Conservation (phyloP, 2,329 filamentous ascomycete species). For the Ophiostoma ips region DNA sequence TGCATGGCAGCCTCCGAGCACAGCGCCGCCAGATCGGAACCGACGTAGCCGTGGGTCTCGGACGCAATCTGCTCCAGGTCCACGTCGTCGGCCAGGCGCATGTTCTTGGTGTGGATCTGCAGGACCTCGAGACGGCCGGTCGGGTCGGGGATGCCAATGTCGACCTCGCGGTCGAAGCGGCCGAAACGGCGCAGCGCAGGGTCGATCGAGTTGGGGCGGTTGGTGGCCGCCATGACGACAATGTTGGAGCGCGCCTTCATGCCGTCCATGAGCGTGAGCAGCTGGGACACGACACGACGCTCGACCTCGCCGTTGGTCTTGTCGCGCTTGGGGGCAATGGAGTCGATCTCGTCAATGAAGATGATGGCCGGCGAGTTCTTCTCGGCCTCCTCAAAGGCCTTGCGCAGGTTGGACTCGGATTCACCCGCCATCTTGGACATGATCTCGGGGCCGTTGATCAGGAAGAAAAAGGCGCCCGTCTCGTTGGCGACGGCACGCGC, state of each 20-base stretch:
- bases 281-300: slow-evolving; percentile 93
- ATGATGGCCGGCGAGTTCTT: slow-evolving; percentile 99
- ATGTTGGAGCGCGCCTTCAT: slow-evolving; percentile 99
- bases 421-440: slow-evolving; percentile 99
- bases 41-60: slow-evolving; percentile 97
- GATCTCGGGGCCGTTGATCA: slow-evolving; percentile 98
- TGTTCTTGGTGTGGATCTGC: slow-evolving; percentile 99
- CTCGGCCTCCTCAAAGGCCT: slow-evolving; percentile 98
- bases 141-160: slow-evolving; percentile 95
- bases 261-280: slow-evolving; percentile 92
- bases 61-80: slow-evolving; percentile 93
- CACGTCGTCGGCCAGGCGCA: slow-evolving; percentile 96
- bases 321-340: slow-evolving; percentile 97
- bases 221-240: slow-evolving; percentile 97
- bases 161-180: slow-evolving; percentile 96
- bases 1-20: slow-evolving; percentile 99
- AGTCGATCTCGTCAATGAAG: slow-evolving; percentile 99
- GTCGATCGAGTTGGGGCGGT: slow-evolving; percentile 97
- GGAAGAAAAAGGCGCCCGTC: slow-evolving; percentile 97
- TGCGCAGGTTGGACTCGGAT: slow-evolving; percentile 93
- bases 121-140: slow-evolving; percentile 98
- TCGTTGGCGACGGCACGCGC: slow-evolving; percentile 97
- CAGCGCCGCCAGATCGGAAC: slow-evolving; percentile 93
- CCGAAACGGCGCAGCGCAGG: slow-evolving; percentile 95
- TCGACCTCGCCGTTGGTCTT: slow-evolving; percentile 99